Base-by-base conservation (phyloP, 192 early-diverging fungal genomes). In the Coemansia reversa region DNA sequence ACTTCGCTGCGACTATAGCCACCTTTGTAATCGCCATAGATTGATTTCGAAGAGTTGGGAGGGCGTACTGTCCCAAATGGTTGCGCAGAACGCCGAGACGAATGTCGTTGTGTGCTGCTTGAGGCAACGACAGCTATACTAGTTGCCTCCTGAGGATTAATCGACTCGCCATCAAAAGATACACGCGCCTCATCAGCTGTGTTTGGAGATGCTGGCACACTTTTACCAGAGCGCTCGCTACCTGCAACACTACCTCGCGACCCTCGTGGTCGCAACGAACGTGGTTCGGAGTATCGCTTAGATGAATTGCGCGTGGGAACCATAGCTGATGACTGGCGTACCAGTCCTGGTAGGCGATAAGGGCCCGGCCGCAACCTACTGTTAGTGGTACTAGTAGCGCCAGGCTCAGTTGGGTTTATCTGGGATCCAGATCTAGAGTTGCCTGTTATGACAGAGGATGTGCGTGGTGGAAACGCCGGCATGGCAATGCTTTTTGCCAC, bases 121-220 rank as follows among this genome's bases (percentile, higher is more conserved):
- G 67, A 63, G 29, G 76, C 65, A 16, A 79, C 27, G 2, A 63
- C 42, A 14, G 71, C 60, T 9, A 79, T 69, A 19, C 67, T 73
- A 4, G 76, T 30, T 4, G 55, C 58, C 11, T 74, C 70, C 6
- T 51, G 28, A 2, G 59, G 52, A 27, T 63, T 55, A 25, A 79
- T 66, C 16, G 66, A 22, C 23, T 69, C 71, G 19, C 77, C 77
- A 48, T 80, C 77, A 62, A 75, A 80, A 9, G 77, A 80, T 45
- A 80, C 50, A 9, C 69, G 67, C 22, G 69, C 42, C 14, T 70
- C 77, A 22, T 68, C 60, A 30, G 55, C 45, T 16, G 63, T 30
- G 27, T 20, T 62, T 4, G 77, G 77, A 22, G 77, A 75, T 0
- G 55, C 51, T 5, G 77, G 71, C 9, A 56, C 28, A 45, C 77